Base-by-base conservation (phyloP, 2,329 filamentous ascomycete species). In the Albophoma yamanashiensis region DNA sequence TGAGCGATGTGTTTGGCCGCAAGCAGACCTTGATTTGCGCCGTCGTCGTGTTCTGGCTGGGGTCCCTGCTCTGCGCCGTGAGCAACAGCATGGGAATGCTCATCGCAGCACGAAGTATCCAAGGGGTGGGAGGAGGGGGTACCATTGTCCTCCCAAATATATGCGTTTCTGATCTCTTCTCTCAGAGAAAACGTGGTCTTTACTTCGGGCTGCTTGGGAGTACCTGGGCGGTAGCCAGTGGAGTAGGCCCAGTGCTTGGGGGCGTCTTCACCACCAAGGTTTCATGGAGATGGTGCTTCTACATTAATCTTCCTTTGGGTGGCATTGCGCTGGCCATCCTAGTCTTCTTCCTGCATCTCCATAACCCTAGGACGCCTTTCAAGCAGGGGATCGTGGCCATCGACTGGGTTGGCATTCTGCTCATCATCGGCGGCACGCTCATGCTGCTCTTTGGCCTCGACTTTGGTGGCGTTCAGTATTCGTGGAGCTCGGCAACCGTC, bases 381-480 rank as follows among this genome's bases (percentile, higher is more conserved):
- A 73, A 77, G 58, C 72, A 85, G 57, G 88, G 88, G 0, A 74
- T 91, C 6, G 79, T 82, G 39, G 86, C 87, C 22, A 78, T 86
- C 55, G 83, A 86, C 71, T 86, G 82, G 82, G 63, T 76, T 0
- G 82, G 82, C 42, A 81, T 77, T 60, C 17, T 80, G 5, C 73
- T 81, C 38, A 84, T 95, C 69, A 82, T 92, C 31, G 89, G 88
- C 50, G 90, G 88, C 25, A 92, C 89, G 0, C 78, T 95, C 25
- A 93, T 96, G 89, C 79, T 96, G 64, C 83, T 96, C 4, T 84
- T 96, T 50, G 92, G 91, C 0, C 82, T 96, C 14, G 88, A 95
- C 69, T 91, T 93, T 63, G 92, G 92, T 59, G 92, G 91, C 56
- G 82, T 91, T 58, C 79, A 80, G 27, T 84, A 83, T 64, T 88